Conservation (phyloP, 2,329 filamentous ascomycete species). For the Colletotrichum cuscutae region DNA sequence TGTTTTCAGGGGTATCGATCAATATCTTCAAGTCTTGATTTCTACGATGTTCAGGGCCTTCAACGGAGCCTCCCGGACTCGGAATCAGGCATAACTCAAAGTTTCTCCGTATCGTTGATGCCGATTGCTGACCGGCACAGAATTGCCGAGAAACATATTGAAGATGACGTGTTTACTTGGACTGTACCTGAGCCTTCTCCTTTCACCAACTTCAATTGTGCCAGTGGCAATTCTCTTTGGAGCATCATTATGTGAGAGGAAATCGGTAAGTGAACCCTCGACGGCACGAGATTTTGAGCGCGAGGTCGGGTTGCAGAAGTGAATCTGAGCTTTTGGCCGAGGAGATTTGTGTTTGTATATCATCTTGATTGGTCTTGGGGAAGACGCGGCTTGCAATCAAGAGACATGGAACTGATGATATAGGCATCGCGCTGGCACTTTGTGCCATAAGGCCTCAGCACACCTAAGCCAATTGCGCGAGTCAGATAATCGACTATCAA, state of each 20-base stretch:
- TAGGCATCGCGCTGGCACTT: background rate
- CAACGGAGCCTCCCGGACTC: no score
- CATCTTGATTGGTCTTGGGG: background rate
- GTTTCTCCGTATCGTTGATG: background rate
- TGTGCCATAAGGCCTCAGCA: background rate
- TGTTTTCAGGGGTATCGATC: no score
- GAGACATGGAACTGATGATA: background rate
- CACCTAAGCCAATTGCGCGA: background rate
- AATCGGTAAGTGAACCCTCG: background rate
- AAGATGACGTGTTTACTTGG: background rate
- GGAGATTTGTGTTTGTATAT: background rate
- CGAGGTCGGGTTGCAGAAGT: background rate
- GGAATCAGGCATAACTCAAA: no score
- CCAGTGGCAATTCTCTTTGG: no score
- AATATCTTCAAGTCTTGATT: no score
- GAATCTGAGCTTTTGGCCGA: background rate
- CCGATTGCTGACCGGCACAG: background rate
- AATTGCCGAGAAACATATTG: background rate
- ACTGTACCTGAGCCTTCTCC: background rate
- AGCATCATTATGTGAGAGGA: no score
- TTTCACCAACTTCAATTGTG: background rate
- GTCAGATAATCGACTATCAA: background rate
- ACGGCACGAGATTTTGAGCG: background rate
- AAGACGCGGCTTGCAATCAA: background rate
- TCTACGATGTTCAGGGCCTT: no score